These are phyloP conservation scores for Hydnum rufescens DNA, from an alignment of 768 basidiomycete species.

Conservation along the genomic window DNA sequence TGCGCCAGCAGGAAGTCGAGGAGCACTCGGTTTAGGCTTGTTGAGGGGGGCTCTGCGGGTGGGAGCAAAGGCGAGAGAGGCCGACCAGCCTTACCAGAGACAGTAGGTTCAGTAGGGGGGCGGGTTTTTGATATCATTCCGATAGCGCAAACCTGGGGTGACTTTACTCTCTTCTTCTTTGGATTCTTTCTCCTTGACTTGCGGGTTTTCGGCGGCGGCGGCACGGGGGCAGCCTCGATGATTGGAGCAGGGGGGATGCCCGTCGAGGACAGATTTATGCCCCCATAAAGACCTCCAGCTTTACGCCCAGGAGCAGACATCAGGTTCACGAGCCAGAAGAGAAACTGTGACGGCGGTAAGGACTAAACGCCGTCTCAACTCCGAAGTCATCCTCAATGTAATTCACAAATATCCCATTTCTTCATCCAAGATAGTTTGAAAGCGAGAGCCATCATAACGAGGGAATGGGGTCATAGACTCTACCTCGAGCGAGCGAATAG, in stretches of 20 bases:
- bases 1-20: slow-evolving; percentile 43
- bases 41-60: slow-evolving; percentile 36
- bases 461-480: slow-evolving; percentile 38
- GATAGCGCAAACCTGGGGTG: background rate
- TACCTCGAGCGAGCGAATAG: slow-evolving; percentile 32
- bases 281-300: slow-evolving; percentile 1
- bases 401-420: slow-evolving; percentile 55
- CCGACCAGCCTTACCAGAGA: slow-evolving; percentile 37
- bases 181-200: background rate
- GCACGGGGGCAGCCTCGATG: background rate
- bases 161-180: background rate
- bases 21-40: slow-evolving; percentile 36
- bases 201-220: background rate
- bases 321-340: no score
- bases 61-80: slow-evolving; percentile 75
- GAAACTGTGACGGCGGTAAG: no score
- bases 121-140: background rate
- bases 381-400: no score
- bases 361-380: no score
- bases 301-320: background rate
- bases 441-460: slow-evolving; percentile 43
- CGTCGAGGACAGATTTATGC: slow-evolving; percentile 6
- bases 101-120: background rate
- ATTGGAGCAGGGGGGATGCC: background rate
- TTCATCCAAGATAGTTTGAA: slow-evolving; percentile 44